Evolutionary conservation across 352 stramenopile genomes (phyloP), one percentile per base, ranked within the genome.

Genomic region (Globisporangium recalcitrans): DNA sequence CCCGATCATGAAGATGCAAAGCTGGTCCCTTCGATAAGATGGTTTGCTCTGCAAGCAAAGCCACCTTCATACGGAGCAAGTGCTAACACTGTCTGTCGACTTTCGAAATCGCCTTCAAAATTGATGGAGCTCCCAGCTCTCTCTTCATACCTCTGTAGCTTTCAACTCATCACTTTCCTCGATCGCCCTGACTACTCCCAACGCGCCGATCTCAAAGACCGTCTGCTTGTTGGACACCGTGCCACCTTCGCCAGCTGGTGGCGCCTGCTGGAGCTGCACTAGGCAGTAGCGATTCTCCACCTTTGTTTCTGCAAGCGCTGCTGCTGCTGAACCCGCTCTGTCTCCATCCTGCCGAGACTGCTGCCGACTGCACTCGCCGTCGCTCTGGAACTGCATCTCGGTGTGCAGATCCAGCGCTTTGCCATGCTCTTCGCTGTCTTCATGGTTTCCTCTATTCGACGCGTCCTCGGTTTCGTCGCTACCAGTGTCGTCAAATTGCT

Each of bases 371-470:
- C 10, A 44, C 29, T 57, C 38, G 44, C 44, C 16, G 14, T 36
- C 53, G 22, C 44, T 63, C 38, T 65, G 48, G 34, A 58, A 58
- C 19, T 58, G 51, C 49, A 65, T 59, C 51, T 62, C 52, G 4
- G 61, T 62, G 31, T 36, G 42, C 16, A 58, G 1, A 38, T 56
- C 53, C 19, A 27, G 9, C n/a, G 46, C 61, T 62, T 58, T 26
- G 19, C 40, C 48, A 10, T 27, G n/a, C 11, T 56, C 24, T 2
- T 42, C 6, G 22, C 3, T 11, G 13, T 58, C 54, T 21, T 29
- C 24, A 6, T 56, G 3, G 11, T 29, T 10, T 10, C 22, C 16
- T n/a, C n/a, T n/a, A n/a, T n/a, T n/a, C n/a, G n/a, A 36, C n/a
- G 42, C 34, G 19, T 29, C 58, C 3, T 49, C 59, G 6, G 10